Base-by-base conservation (phyloP, 2,329 filamentous ascomycete species). In the Beauveria scarabaeidicola region DNA sequence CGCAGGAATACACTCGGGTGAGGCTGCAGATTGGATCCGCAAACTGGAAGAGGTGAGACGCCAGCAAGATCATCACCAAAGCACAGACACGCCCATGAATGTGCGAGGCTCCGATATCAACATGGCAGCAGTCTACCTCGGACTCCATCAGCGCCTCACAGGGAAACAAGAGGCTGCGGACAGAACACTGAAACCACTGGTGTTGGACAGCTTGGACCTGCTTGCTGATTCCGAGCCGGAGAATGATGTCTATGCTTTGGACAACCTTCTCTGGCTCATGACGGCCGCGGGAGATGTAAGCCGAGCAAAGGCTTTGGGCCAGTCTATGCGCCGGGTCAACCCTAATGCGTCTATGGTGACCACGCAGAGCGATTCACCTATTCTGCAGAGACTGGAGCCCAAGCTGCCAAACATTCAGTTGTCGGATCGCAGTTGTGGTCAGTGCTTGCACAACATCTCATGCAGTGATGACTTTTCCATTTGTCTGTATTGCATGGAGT, bases 41-140 rank as follows among this genome's bases (percentile, higher is more conserved):
- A 71, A 71, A 56, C 65, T 77, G 1, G 70, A 75, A 57, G 64
- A 64, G 48, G 69, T 77, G 5, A 71, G 71, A 59, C 59, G 64
- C 5, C 72, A 74, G 65, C 73, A 76, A 53, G 68, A 67, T 57
- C 66, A 68, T 27, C 72, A 76, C 21, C 72, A 73, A 53, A 73
- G 73, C 56, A 66, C 68, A 3, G 69, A 77, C 23, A 73, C 77
- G 63, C 75, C 74, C 3, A 64, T 72, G 21, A 68, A 70, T 59
- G 74, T 76, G 64, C 69, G 73, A 1, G 75, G 75, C 0, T 74
- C 74, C 0, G 74, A 77, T 38, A 69, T 75, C 61, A 77, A 77
- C 54, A 70, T 71, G 2, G 75, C 75, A 0, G 70, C 73, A 17
- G 71, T 77, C 23, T 77, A 74, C 61, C 68, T 75, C 11, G 69